A percentile compares a stretch with the other conserved stretches of the same genome.
Conservation (phyloP, 2,329 filamentous ascomycete genomes). For the Neonectria punicea region DNA sequence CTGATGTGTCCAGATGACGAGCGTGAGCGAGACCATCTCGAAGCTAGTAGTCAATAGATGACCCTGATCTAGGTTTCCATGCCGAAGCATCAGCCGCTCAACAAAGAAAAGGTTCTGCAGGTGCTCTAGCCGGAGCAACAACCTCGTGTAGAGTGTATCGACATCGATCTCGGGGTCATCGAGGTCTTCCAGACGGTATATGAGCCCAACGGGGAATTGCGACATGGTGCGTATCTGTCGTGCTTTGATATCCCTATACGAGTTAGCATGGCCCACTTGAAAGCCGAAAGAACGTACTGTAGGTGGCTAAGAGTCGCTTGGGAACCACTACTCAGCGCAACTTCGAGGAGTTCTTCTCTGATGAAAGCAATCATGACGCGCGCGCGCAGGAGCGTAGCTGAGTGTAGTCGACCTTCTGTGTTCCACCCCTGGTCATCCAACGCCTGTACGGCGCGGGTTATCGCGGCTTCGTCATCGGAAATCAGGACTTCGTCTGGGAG, state of each 20-base stretch:
- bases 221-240: slow-evolving; percentile 47
- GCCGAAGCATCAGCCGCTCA: slow-evolving; percentile 64
- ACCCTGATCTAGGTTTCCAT: slow-evolving; percentile 49
- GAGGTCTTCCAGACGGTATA: slow-evolving; percentile 52
- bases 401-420: slow-evolving; percentile 53
- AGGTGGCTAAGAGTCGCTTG: slow-evolving; percentile 31
- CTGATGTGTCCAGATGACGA: slow-evolving; percentile 61
- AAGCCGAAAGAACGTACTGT: slow-evolving; percentile 26
- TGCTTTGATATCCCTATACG: slow-evolving; percentile 49
- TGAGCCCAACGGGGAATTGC: slow-evolving; percentile 52
- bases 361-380: slow-evolving; percentile 60
- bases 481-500: slow-evolving; percentile 61
- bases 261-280: not conserved
- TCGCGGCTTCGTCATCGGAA: slow-evolving; percentile 48
- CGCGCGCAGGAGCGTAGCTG: slow-evolving; percentile 58
- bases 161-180: slow-evolving; percentile 45
- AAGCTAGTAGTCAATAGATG: slow-evolving; percentile 57
- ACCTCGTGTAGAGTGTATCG: slow-evolving; percentile 53
- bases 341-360: slow-evolving; percentile 68
- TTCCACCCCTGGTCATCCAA: slow-evolving; percentile 66
- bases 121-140: slow-evolving; percentile 60
- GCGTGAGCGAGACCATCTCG: slow-evolving; percentile 58
- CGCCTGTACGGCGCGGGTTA: slow-evolving; percentile 29
- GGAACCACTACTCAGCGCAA: slow-evolving; percentile 56
- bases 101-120: slow-evolving; percentile 69